Evolutionary conservation across 2,329 filamentous ascomycete genomes (phyloP), one percentile per base, ranked within the genome.

Genomic region (Colletotrichum filicis): DNA sequence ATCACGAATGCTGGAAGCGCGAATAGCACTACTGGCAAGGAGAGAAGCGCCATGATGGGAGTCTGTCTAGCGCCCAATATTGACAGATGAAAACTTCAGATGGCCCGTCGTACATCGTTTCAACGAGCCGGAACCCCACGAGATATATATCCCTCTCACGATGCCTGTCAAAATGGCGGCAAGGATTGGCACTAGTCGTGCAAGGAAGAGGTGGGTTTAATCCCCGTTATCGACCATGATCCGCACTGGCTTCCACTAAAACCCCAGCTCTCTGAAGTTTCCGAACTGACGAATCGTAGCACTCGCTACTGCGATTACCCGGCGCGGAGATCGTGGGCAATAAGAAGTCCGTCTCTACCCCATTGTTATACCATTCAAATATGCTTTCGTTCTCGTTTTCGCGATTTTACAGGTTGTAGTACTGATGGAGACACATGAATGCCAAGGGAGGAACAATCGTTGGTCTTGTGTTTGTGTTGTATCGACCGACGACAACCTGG

Each of bases 31-130:
- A 55, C 28, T 12, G 66, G 60, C 0, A 32, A 2, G 4, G 66
- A 73, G 49, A 73, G 46, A 1, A 73, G 28, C 46, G 66, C 66
- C 66, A 73, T 73, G 49, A 24, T 32, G 58, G 19, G 9, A 42
- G 1, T 14, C 19, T 52, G 4, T 26, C 14, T 9, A 24, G 16
- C 32, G n/a, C 11, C n/a, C 11, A 11, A 28, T n/a, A 11, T 35
- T 19, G 30, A 8, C 22, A 12, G 28, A 22, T 49, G 42, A 3
- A n/a, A 7, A n/a, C 1, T 49, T n/a, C 11, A 1, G 3, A 19
- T 1, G 6, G 4, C 0, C 19, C 19, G 19, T 49, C 8, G 8
- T 11, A n/a, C 42, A 49, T 3, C 19, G 19, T 11, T 11, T 3
- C 16, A 49, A 4, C 3, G 19, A n/a, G 19, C 42, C 42, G 42